Conservation (phyloP, 2,329 filamentous ascomycete genomes). For the Aspergillus sp. region DNA sequence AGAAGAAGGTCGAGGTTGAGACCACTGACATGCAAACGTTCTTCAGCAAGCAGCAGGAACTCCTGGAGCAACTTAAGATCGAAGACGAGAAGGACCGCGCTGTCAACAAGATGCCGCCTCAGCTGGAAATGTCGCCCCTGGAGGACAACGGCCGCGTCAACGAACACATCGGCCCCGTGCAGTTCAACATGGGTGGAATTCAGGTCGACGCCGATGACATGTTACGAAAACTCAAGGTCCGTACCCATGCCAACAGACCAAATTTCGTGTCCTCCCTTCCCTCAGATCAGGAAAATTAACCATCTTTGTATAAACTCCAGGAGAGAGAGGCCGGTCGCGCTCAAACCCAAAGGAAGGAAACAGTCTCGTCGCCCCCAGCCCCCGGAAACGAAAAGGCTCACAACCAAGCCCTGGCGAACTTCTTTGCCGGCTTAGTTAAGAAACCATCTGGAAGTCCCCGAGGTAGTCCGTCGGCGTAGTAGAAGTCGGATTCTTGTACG, state of each 20-base stretch:
- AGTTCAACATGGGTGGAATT: conserved; percentile 98
- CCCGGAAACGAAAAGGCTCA: conserved; percentile 52
- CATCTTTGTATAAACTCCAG: conserved; percentile 22
- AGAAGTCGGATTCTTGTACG: not conserved
- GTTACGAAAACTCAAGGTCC: conserved; percentile 79
- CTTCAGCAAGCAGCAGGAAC: conserved; percentile 69
- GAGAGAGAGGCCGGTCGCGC: conserved; percentile 44
- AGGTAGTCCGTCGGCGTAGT: conserved; percentile 35
- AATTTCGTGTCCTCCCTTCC: not conserved
- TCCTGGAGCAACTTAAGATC: conserved; percentile 64
- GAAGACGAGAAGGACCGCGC: conserved; percentile 53
- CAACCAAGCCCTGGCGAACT: conserved; percentile 59
- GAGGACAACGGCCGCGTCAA: conserved; percentile 51
- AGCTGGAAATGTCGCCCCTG: conserved; percentile 36
- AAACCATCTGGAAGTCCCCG: conserved; percentile 43
- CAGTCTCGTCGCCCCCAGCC: conserved; percentile 18
- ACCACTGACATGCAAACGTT: conserved; percentile 77
- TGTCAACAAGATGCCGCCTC: conserved; percentile 30
- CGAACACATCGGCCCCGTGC: conserved; percentile 88
- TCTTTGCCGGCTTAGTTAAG: conserved; percentile 61
- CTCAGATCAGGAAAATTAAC: conserved; percentile 3
- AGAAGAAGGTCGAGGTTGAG: conserved; percentile 56
- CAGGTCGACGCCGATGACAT: conserved; percentile 94
- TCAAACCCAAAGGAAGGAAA: conserved; percentile 35
- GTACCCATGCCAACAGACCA: not conserved